Percentiles rank a stretch among this genome's conserved stretches.
phyloP scores from a whole-genome alignment of 1,139 yeast species.

The Casaregolazyma suthepensis region DNA sequence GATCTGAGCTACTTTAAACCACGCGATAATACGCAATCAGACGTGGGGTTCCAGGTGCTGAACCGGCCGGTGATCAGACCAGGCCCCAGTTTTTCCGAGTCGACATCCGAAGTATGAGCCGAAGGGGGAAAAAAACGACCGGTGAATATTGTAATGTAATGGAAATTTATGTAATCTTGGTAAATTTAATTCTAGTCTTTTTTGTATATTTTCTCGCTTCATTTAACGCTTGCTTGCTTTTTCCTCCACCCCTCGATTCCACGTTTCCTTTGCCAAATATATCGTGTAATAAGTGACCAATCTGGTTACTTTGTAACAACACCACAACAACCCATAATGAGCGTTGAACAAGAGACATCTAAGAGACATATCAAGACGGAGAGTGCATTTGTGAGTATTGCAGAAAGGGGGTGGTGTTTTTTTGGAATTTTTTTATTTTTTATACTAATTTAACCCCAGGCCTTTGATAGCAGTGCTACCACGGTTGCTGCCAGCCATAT shows the following conservation, averaged over 20 bases:
- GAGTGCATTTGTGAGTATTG: constrained; percentile 33
- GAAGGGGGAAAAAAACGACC: background rate
- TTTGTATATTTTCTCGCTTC: too few relatives aligned
- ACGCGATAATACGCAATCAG: background rate
- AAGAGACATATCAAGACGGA: constrained; percentile 27
- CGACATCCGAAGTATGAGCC: background rate
- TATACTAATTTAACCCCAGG: constrained; percentile 37
- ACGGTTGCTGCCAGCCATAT: constrained; percentile 96
- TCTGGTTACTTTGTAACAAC: background rate
- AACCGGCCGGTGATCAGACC: constrained; percentile 23
- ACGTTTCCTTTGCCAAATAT: background rate
- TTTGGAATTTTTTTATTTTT: background rate
- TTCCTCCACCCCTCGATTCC: background rate
- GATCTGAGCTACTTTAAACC: background rate
- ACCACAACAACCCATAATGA: background rate
- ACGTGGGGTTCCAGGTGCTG: constrained; percentile 24
- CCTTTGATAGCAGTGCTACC: constrained; percentile 92
- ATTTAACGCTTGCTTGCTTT: background rate
- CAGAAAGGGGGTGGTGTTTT: background rate
- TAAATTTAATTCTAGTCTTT: background rate
- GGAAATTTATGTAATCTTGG: background rate
- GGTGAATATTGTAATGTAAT: background rate
- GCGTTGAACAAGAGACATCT: constrained; percentile 8
- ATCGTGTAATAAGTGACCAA: background rate
- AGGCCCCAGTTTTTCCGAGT: background rate